A percentile compares a stretch with the other conserved stretches of the same genome.
These are phyloP conservation scores for Tetraselmis chui DNA, from an alignment of 139 green algal genomes.

Conservation along the genomic window DNA sequence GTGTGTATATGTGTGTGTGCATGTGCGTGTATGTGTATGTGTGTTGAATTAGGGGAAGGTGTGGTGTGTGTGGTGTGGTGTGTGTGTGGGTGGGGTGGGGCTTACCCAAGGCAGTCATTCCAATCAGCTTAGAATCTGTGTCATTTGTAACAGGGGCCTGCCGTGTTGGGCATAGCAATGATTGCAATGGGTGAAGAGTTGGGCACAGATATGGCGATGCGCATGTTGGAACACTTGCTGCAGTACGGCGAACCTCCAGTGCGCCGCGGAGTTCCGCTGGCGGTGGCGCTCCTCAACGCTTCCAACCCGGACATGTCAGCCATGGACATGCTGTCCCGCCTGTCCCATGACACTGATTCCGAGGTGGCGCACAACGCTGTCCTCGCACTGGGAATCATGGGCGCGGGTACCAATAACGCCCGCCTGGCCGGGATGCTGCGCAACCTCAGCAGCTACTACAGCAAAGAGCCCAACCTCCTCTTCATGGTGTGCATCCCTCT, in stretches of 20 bases:
- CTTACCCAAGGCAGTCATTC: no score
- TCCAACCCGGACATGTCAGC: constrained; percentile 73
- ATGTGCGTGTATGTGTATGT: no score
- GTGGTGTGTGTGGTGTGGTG: no score
- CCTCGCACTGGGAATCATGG: constrained; percentile 84
- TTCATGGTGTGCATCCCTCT: constrained; percentile 70
- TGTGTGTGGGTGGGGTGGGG: no score
- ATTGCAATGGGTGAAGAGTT: constrained; percentile 93
- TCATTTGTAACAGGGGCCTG: constrained; percentile 22
- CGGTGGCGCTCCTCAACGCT: constrained; percentile 82
- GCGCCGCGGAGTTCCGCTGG: constrained; percentile 75
- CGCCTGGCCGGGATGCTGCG: constrained; percentile 76
- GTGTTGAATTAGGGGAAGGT: no score
- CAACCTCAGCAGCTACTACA: constrained; percentile 88
- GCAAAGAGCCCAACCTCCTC: constrained; percentile 91
- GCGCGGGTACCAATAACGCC: constrained; percentile 96
- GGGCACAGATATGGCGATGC: constrained; percentile 75
- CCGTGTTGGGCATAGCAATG: constrained; percentile 85
- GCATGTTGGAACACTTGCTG: constrained; percentile 89
- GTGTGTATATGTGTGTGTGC: no score
- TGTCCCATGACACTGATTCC: constrained; percentile 86
- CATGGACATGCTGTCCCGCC: constrained; percentile 85
- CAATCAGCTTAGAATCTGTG: no score
- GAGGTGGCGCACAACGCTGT: constrained; percentile 77
- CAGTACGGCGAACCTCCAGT: constrained; percentile 72